Conservation (phyloP, 2,329 filamentous ascomycete genomes). For the Ascocoryne sarcoides region DNA sequence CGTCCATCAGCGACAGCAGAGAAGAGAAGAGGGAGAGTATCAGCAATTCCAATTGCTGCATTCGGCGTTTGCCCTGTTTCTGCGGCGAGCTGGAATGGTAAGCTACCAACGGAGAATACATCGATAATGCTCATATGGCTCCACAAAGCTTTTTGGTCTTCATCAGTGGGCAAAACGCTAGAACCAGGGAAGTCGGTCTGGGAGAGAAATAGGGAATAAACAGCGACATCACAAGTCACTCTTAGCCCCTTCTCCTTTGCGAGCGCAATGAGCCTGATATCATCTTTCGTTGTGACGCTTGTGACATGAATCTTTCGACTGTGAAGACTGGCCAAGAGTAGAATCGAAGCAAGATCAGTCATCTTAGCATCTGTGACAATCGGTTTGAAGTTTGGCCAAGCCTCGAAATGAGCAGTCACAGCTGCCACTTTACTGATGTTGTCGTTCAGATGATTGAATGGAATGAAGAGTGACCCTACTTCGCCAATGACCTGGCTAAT, state of each 20-base stretch:
- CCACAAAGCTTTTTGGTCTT: constrained; percentile 68
- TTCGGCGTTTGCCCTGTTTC: constrained; percentile 44
- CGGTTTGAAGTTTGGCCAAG: constrained; percentile 70
- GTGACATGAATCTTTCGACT: constrained; percentile 72
- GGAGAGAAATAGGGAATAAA: constrained; percentile 69
- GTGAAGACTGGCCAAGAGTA: constrained; percentile 70
- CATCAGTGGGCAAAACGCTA: constrained; percentile 53
- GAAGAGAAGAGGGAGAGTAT: constrained; percentile 65
- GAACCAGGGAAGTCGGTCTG: constrained; percentile 62
- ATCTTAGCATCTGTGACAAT: constrained; percentile 76
- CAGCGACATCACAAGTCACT: constrained; percentile 74
- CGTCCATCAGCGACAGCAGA: constrained; percentile 68
- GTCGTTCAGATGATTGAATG: constrained; percentile 69
- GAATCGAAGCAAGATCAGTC: constrained; percentile 71
- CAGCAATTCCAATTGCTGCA: constrained; percentile 58
- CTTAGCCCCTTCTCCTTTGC: constrained; percentile 75
- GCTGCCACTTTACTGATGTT: constrained; percentile 79
- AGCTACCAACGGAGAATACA: constrained; percentile 69
- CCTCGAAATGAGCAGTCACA: constrained; percentile 69
- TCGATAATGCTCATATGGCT: constrained; percentile 65
- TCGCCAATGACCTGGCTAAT: constrained; percentile 64
- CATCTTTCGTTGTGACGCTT: constrained; percentile 72
- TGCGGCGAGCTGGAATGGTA: constrained; percentile 66
- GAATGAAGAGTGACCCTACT: constrained; percentile 73
- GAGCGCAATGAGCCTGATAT: constrained; percentile 67